A percentile compares a stretch with the other conserved stretches of the same genome.
Evolutionary conservation across 257 asterid genomes (phyloP).

Genomic region (Lycium barbarum): DNA sequence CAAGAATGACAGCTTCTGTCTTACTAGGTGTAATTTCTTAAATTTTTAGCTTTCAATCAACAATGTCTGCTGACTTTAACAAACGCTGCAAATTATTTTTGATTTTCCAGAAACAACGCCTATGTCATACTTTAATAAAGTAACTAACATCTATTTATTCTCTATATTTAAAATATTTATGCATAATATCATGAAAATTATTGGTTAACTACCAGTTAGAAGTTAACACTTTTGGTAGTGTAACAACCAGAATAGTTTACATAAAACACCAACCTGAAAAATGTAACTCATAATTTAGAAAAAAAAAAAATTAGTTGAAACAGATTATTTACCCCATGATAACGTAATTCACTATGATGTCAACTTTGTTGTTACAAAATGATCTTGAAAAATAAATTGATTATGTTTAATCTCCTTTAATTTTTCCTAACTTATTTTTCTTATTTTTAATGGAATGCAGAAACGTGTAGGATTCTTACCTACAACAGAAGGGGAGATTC

Average conservation of each 20-base stretch:
- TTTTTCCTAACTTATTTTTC: not conserved
- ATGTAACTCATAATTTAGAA: not conserved
- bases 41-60: too few relatives aligned
- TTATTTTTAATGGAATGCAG: slow-evolving; percentile 51
- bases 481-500: slow-evolving; percentile 70
- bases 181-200: not conserved
- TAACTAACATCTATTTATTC: not conserved
- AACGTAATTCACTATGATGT: not conserved
- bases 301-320: not conserved
- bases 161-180: not conserved
- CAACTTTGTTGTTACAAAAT: not conserved
- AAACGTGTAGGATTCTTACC: slow-evolving; percentile 86
- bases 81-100: not conserved
- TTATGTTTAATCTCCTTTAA: not conserved
- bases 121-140: too few relatives aligned
- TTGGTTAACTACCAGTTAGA: not conserved
- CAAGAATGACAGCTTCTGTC: not conserved
- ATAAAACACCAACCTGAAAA: too few relatives aligned
- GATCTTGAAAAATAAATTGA: not conserved
- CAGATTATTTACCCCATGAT: not conserved
- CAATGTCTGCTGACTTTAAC: too few relatives aligned
- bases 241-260: slow-evolving; percentile 16
- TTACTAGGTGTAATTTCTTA: too few relatives aligned
- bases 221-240: slow-evolving; percentile 12
- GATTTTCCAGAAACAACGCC: too few relatives aligned